Conservation (phyloP, 768 basidiomycete genomes). For the Galerina sulciceps region DNA sequence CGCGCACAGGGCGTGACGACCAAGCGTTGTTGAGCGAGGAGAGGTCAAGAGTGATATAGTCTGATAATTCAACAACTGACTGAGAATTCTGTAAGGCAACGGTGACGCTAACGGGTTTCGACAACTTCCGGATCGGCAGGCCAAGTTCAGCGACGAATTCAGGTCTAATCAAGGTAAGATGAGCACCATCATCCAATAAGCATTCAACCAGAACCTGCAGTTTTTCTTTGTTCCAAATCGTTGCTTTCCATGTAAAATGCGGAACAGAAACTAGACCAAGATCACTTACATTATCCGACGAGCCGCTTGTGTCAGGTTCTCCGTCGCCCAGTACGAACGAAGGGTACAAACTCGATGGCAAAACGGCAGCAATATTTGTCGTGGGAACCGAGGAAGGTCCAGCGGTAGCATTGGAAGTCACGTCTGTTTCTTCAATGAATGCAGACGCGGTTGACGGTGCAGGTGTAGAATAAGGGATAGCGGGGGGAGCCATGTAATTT, state of each 20-base stretch:
- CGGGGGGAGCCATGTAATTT: not conserved
- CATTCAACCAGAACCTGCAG: not conserved
- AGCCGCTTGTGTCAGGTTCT: not conserved
- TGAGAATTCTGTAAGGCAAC: not conserved
- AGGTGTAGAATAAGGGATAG: not conserved
- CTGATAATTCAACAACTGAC: not conserved
- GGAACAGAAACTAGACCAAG: not conserved
- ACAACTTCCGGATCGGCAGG: not conserved
- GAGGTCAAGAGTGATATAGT: constrained; percentile 9
- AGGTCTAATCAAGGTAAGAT: too few species aligned
- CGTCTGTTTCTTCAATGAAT: not conserved
- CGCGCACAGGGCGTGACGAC: constrained; percentile 4
- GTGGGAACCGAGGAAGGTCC: too few species aligned
- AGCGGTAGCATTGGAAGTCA: too few species aligned
- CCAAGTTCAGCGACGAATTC: too few species aligned
- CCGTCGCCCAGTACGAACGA: constrained; percentile 3
- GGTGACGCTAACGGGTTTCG: constrained; percentile 1
- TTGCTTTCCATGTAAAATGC: constrained; percentile 6
- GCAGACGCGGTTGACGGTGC: not conserved
- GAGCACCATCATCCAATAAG: constrained; percentile 1
- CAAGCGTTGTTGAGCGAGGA: constrained; percentile 7
- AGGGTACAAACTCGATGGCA: not conserved
- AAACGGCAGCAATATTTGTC: not conserved
- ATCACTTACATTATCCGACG: not conserved
- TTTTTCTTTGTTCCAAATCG: not conserved